Base-by-base conservation (phyloP, 257 asterid species). In the Nemophila menziesii region DNA sequence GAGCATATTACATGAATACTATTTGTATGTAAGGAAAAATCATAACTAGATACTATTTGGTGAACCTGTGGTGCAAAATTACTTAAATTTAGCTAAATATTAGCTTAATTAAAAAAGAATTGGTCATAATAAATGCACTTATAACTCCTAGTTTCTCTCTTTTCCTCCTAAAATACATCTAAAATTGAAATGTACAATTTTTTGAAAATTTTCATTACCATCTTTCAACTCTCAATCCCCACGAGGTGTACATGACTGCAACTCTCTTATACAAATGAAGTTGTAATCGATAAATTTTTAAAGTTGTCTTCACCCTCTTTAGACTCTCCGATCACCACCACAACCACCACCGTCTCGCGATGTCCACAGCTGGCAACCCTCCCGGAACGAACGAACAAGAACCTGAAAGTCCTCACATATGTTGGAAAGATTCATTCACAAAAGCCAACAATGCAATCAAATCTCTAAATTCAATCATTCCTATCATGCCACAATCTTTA, bases 371-470 rank as follows among this genome's bases (percentile, higher is more conserved):
- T n/a, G 4, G 22, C 21, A 7, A 29, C 22, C 22, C 44, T 20
- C 8, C 37, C 60, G 65, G 11, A 53, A 48, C 37, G 29, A 12
- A 13, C 22, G 49, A 1, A 1, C 47, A 47, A 16, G 23, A 39
- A 24, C 42, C 65, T 18, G 26, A 18, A 62, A 67, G 61, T 55
- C 68, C 69, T 18, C 79, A 58, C 52, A 78, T 78, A 14, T 55
- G 64, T n/a, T 89, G 95, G 93, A 69, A 79, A 4, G 97, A 83
- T 55, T 64, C 95, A 1, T 78, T 50, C 66, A 48, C 80, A 67
- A 78, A 83, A 56, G 78, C 77, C 38, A 66, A 64, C 26, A 22
- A 16, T n/a, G 86, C 82, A 57, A 64, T 80, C 5, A 72, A 80
- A 11, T 44, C 84, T 43, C 87, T 89, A 33, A 16, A 79, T 19